These are phyloP conservation scores for Aspergillus transmontanensis DNA, from an alignment of 2,329 filamentous ascomycete species.

Conservation along the genomic window DNA sequence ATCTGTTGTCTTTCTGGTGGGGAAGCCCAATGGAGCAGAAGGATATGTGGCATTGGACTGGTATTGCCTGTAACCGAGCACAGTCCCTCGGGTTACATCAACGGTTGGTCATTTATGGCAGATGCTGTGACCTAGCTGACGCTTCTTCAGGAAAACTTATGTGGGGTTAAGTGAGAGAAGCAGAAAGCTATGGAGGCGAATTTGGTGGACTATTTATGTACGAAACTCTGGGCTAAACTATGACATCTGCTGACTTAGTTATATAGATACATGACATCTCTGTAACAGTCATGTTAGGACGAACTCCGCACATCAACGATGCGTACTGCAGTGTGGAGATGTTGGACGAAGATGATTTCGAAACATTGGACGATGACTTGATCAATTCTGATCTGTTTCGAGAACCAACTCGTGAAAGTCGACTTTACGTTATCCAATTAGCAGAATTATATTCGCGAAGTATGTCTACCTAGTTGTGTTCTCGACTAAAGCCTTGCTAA, in stretches of 20 bases:
- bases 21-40: constrained; percentile 12
- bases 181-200: not conserved
- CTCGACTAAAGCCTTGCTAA: not conserved
- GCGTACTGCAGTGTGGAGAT: constrained; percentile 6
- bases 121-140: not conserved
- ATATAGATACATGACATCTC: constrained; percentile 7
- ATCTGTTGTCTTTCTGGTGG: constrained; percentile 11
- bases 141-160: not conserved
- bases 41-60: constrained; percentile 14
- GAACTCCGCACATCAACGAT: constrained; percentile 13
- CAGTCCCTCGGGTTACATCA: constrained; percentile 10
- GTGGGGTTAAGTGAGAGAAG: not conserved
- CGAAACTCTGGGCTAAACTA: not conserved
- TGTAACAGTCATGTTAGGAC: constrained; percentile 3
- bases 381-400: not conserved
- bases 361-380: not conserved
- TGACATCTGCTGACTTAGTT: not conserved
- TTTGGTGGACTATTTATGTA: not conserved
- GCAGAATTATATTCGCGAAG: not conserved
- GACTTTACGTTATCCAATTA: not conserved
- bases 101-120: not conserved
- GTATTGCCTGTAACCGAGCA: constrained; percentile 8
- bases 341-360: constrained; percentile 9
- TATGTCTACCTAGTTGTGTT: not conserved
- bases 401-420: not conserved